These are phyloP conservation scores for Chloropicon primus DNA, from an alignment of 139 green algal species.

Conservation along the genomic window DNA sequence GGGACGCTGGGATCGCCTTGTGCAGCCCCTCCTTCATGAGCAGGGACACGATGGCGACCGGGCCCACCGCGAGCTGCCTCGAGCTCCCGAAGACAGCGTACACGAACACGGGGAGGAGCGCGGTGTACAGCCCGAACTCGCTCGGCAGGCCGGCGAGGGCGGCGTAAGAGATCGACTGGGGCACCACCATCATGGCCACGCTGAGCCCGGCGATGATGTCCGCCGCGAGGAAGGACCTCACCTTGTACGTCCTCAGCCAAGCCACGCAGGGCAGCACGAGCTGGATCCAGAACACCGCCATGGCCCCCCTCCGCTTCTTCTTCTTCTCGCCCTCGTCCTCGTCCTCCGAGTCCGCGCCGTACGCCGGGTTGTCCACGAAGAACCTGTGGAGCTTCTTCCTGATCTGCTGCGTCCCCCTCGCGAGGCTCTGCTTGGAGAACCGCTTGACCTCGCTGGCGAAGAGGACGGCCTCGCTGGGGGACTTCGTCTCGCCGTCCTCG, in stretches of 20 bases:
- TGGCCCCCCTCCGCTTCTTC: not conserved
- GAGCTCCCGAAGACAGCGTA: not conserved
- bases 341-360: not conserved
- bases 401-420: not conserved
- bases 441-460: not conserved
- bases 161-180: slow-evolving; percentile 7
- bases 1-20: slow-evolving; percentile 1
- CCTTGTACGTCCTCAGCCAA: not conserved
- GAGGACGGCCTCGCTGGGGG: not conserved
- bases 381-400: not conserved
- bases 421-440: not conserved
- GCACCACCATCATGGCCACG: not conserved
- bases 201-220: not conserved
- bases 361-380: not conserved
- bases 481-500: not conserved
- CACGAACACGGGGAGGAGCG: not conserved
- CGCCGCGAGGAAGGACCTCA: not conserved
- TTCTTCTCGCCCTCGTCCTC: not conserved
- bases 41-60: slow-evolving; percentile 12
- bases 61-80: not conserved
- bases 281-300: not conserved
- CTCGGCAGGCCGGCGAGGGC: not conserved
- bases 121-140: not conserved
- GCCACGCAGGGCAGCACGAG: not conserved
- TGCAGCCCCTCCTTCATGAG: slow-evolving; percentile 10